phyloP scores from a whole-genome alignment of 805 yeast species.

The Pichia gijzeniarum region DNA sequence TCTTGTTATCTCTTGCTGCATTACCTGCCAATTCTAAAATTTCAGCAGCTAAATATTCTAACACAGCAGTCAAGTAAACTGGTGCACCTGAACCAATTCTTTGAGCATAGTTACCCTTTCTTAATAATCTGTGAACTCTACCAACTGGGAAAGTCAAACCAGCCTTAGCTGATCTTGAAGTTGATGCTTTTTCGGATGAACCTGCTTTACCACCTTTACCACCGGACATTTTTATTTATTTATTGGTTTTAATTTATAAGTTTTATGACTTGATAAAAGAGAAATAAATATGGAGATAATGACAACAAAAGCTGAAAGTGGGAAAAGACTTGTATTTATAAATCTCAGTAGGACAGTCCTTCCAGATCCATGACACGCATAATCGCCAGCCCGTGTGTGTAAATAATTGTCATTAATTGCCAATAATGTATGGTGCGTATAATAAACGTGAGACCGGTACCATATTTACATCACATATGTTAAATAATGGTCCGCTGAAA shows the following conservation, averaged over 20 bases:
- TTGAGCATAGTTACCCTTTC: slow-evolving; percentile 97
- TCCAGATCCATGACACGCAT: no score
- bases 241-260: neutral
- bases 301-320: neutral
- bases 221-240: slow-evolving; percentile 41
- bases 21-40: slow-evolving; percentile 97
- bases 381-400: no score
- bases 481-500: slow-evolving; percentile 17
- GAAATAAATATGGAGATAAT: neutral
- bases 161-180: slow-evolving; percentile 97
- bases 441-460: slow-evolving; percentile 8
- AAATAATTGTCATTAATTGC: no score
- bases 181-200: slow-evolving; percentile 89
- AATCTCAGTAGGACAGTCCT: neutral
- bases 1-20: slow-evolving; percentile 98
- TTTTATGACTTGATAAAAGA: neutral
- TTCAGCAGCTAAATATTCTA: slow-evolving; percentile 97
- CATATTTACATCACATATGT: slow-evolving; percentile 14
- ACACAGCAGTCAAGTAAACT: slow-evolving; percentile 92
- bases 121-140: slow-evolving; percentile 94
- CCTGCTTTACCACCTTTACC: slow-evolving; percentile 94
- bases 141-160: slow-evolving; percentile 99
- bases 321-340: slow-evolving; percentile 9
- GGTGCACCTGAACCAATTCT: slow-evolving; percentile 99
- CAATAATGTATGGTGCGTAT: neutral